Evolutionary conservation across 148 eudicot species (phyloP), one percentile per base, ranked within the genome.

Genomic region (Dianthus caryophyllus): DNA sequence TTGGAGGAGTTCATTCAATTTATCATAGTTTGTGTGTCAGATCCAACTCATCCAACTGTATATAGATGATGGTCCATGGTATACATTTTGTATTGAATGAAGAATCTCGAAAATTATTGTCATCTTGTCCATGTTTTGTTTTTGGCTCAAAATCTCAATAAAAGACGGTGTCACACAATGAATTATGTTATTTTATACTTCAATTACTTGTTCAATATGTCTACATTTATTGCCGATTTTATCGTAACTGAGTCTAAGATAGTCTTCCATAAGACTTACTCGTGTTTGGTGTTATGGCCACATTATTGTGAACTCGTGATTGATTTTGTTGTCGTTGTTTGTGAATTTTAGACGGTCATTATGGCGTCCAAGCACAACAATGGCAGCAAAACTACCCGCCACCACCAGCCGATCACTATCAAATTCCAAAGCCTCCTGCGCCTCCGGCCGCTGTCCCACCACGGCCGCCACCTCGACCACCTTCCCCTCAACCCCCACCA

Each of bases 371-470:
- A 52, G 84, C 65, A 53, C 88, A 94, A 60, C 84, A 84, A 2
- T 94, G 95, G 98, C 96, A 93, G 68, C 86, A 89, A 33, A 77
- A 65, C 38, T 87, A 81, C 56, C 78, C 84, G 21, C 85, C 87
- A 47, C 85, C 87, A 47, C 96, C 90, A 39, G 85, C 84, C 7
- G 79, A 78, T 12, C 78, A 83, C 73, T 87, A 90, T 74, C 78
- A 83, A 18, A 75, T 84, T 43, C 85, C 84, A 5, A 84, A 80
- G 67, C 84, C 88, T 27, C 67, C 79, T 17, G 69, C 64, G 47
- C 96, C 87, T 38, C 85, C 91, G 41, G 88, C 96, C 5, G 88
- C 65, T 24, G 78, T 78, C 15, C 83, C 77, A 9, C 64, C 82
- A 12, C 64, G 88, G 62, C 96, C 92, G 0, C 90, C 95, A 1